These are phyloP conservation scores for Lanmaoa pseudosensibilis DNA, from an alignment of 768 basidiomycete genomes.

Conservation along the genomic window DNA sequence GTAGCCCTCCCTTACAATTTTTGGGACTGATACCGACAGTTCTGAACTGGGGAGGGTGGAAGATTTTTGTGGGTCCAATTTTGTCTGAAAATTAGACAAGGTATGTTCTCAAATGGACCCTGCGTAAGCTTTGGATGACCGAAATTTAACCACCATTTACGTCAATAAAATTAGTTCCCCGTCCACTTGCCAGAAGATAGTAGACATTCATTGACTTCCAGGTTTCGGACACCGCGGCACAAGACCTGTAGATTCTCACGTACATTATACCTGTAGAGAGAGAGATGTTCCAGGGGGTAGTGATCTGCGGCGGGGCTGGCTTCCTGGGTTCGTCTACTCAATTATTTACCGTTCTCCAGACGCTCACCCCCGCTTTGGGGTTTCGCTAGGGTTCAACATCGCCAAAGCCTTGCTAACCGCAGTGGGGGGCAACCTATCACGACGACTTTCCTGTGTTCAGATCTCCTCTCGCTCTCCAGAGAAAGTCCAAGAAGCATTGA, in stretches of 20 bases:
- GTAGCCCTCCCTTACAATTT: background rate
- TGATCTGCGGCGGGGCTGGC: conserved; percentile 51
- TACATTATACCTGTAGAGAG: background rate
- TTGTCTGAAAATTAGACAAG: background rate
- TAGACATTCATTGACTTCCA: background rate
- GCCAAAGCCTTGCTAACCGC: conserved; percentile 48
- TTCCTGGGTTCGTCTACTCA: conserved; percentile 54
- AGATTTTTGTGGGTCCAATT: background rate
- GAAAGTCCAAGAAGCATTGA: conserved; percentile 37
- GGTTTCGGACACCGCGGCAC: background rate
- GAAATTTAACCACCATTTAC: background rate
- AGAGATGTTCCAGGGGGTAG: conserved; percentile 39
- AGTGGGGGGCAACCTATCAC: conserved; percentile 21
- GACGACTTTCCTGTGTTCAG: conserved; percentile 39
- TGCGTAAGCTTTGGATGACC: background rate
- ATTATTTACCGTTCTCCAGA: background rate
- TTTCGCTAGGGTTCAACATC: conserved; percentile 55
- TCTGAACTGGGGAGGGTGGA: background rate
- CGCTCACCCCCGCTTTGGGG: conserved; percentile 1
- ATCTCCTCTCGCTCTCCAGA: conserved; percentile 61
- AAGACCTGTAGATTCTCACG: background rate
- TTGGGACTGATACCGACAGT: background rate
- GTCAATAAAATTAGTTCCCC: conserved; percentile 11
- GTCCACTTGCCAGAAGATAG: background rate
- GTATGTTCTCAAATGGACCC: background rate